Base-by-base conservation (phyloP, 2,329 filamentous ascomycete genomes). In the Emergomyces pasteurianus region DNA sequence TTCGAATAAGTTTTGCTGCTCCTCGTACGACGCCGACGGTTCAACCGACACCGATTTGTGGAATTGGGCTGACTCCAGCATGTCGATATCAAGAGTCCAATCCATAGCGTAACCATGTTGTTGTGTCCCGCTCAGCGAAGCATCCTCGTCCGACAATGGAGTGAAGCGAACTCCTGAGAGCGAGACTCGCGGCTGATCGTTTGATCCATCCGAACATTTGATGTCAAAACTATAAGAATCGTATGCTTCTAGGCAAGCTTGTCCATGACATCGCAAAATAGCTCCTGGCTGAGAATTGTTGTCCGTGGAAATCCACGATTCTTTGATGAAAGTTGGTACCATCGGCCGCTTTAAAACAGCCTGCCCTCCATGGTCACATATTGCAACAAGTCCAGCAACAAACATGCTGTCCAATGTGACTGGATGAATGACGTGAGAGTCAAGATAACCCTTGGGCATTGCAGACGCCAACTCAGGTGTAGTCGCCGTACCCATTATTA, bases 321-420 rank as follows among this genome's bases (percentile, higher is more conserved):
- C 69, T 8, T 63, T 66, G 40, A 73, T 69, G 38, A 67, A 72
- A 2, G 69, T 70, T 10, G 71, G 71, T 2, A 74, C 59, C 52
- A 67, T 65, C 3, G 70, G 64, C 21, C 61, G 61, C 31, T 67
- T 63, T 3, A 73, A 57, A 6, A 62, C 65, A 4, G 63, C 28
- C 21, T 65, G 63, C 1, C 67, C 64, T 9, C 61, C 67, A 40
- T 66, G 57, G 52, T 72, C 69, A 43, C 69, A 60, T 3, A 70
- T 63, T 1, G 69, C 58, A 2, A 67, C 62, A 42, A 72, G 65
- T 40, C 69, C 66, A 47, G 68, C 61, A 43, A 72, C 70, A 18
- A 75, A 66, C 63, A 73, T 68, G 53, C 65, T 70, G 31, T 75
- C 72, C 63, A 75, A 66, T 3, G 73, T 74, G 12, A 68, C 65